These are phyloP conservation scores for Calocybe gangraenosa DNA, from an alignment of 768 basidiomycete species.

Conservation along the genomic window DNA sequence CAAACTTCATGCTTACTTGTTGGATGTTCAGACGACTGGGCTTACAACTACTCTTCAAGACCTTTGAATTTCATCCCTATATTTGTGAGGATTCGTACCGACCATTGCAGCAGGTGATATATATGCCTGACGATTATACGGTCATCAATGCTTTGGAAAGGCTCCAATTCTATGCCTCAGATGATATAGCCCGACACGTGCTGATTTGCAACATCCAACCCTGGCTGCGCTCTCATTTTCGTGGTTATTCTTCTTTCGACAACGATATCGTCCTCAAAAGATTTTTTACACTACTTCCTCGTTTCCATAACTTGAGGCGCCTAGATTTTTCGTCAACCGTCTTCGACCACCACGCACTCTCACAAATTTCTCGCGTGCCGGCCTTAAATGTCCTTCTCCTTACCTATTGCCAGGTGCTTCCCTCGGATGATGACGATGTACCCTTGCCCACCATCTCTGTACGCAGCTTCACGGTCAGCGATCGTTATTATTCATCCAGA, in stretches of 20 bases:
- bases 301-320: background rate
- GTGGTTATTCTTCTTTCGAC: background rate
- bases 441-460: background rate
- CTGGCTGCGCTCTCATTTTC: no score
- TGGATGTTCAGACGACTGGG: background rate
- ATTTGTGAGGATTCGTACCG: background rate
- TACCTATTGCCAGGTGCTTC: background rate
- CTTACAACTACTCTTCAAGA: background rate
- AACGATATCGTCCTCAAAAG: background rate
- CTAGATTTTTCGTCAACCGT: background rate
- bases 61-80: slow-evolving; percentile 1
- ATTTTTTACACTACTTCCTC: slow-evolving; percentile 2
- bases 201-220: background rate
- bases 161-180: slow-evolving; percentile 3
- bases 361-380: background rate
- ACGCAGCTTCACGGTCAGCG: background rate
- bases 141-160: background rate
- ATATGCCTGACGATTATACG: background rate
- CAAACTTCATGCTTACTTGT: background rate
- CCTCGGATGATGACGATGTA: no score
- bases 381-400: background rate
- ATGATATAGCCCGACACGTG: background rate
- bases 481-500: background rate
- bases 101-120: no score
- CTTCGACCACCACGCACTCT: background rate